Evolutionary conservation across 1,284 basidiomycete species (phyloP), one percentile per base, ranked within the genome.

Genomic region (Chalciporus piperatoides): DNA sequence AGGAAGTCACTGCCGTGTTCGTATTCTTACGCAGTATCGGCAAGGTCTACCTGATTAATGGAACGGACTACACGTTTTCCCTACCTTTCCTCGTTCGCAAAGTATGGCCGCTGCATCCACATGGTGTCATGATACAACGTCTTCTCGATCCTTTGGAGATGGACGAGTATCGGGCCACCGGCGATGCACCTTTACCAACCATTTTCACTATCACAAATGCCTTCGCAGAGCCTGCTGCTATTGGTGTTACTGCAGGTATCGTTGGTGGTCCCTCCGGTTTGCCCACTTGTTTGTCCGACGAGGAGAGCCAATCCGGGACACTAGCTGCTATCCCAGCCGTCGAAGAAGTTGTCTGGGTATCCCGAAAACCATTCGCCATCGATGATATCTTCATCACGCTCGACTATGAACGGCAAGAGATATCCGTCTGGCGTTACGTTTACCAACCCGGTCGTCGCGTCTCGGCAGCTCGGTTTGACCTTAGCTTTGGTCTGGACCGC

Each of bases 101-200:
- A 48, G 90, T 86, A 1, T 94, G 90, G 90, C 79, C 91, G 1
- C 69, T 92, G 6, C 75, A 75, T 51, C 86, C 86, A 2, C 80
- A 85, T 53, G 90, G 90, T 2, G 76, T 91, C 19, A 72, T 90
- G 64, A 78, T 93, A 35, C 90, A 93, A 62, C 77, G 91, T n/a
- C 77, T 81, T 4, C 70, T 90, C 40, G 84, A 86, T 54, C 72
- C 76, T 3, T 69, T 68, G 14, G 88, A 92, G 62, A 61, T 86
- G 8, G 75, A 81, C 25, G 88, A 90, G 51, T 79, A 81, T 6
- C 79, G 80, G 46, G 63, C 73, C 19, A 81, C 80, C 0, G 80
- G 79, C 14, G 81, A 84, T 36, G 71, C 79, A 10, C 72, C 81
- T 0, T 73, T 92, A 19, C 90, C 89, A 0, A 85, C 86, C 3